Percentiles rank a stretch among this genome's conserved stretches.
Evolutionary conservation across 345 rosid genomes (phyloP).

Genomic region (Brassica incana): DNA sequence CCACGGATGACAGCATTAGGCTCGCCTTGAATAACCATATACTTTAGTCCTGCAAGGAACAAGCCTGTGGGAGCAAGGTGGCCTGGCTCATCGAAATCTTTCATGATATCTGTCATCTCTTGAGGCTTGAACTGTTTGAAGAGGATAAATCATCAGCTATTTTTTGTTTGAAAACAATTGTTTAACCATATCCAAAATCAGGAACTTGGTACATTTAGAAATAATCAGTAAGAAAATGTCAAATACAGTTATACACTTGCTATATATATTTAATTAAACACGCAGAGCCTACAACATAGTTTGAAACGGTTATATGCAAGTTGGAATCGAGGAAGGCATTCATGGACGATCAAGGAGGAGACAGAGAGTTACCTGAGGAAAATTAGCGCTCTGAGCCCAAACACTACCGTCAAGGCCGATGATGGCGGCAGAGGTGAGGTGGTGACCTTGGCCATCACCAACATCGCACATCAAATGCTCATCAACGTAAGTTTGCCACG

Average conservation of each 20-base stretch:
- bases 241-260: no score
- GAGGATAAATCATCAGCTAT: neutral
- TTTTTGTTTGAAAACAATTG: no score
- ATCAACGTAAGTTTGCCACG: conserved; percentile 93
- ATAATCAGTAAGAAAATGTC: no score
- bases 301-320: neutral
- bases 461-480: conserved; percentile 90
- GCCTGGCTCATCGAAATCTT: conserved; percentile 72
- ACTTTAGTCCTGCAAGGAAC: conserved; percentile 56
- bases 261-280: no score
- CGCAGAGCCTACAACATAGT: neutral
- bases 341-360: neutral
- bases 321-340: neutral
- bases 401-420: conserved; percentile 81
- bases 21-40: conserved; percentile 50
- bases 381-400: conserved; percentile 83
- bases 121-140: conserved; percentile 52
- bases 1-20: conserved; percentile 74
- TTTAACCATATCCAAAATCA: neutral
- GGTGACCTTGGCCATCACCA: conserved; percentile 70
- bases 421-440: conserved; percentile 74
- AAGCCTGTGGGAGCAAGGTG: conserved; percentile 67
- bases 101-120: conserved; percentile 53
- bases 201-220: neutral
- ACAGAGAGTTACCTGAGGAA: conserved; percentile 55